A percentile compares a stretch with the other conserved stretches of the same genome.
Conservation (phyloP, 116 monocot genomes). For the Thalassia testudinum region DNA sequence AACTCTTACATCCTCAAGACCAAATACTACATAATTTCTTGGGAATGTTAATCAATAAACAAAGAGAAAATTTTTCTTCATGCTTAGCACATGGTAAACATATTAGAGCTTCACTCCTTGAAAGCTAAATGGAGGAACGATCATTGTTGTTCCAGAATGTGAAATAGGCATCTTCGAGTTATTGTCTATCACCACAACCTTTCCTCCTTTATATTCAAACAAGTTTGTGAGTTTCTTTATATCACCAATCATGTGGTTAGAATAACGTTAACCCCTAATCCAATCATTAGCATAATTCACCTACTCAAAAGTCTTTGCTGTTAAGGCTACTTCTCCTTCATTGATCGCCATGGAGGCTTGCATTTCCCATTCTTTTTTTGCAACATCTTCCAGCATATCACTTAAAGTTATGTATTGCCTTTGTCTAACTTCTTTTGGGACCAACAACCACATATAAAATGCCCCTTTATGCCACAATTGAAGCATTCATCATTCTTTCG, state of each 20-base stretch:
- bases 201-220: not conserved
- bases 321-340: not conserved
- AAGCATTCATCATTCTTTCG: not conserved
- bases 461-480: not conserved
- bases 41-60: not conserved
- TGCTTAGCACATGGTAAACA: too few relatives aligned
- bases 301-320: too few relatives aligned
- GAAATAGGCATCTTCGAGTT: not conserved
- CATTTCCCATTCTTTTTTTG: not conserved
- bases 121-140: not conserved
- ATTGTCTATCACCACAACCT: not conserved
- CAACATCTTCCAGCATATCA: not conserved
- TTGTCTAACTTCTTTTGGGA: not conserved
- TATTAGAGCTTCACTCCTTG: too few relatives aligned
- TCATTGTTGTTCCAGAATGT: not conserved
- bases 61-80: not conserved
- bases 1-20: not conserved
- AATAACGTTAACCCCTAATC: too few relatives aligned
- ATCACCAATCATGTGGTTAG: not conserved
- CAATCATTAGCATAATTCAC: too few relatives aligned
- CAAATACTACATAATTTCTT: constrained; percentile 3
- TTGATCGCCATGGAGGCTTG: not conserved
- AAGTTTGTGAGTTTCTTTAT: not conserved
- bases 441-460: not conserved
- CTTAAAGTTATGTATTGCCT: not conserved